Percentiles rank a stretch among this genome's conserved stretches.
phyloP scores from a whole-genome alignment of 306 rosid species.

The Vachellia collinsii region DNA sequence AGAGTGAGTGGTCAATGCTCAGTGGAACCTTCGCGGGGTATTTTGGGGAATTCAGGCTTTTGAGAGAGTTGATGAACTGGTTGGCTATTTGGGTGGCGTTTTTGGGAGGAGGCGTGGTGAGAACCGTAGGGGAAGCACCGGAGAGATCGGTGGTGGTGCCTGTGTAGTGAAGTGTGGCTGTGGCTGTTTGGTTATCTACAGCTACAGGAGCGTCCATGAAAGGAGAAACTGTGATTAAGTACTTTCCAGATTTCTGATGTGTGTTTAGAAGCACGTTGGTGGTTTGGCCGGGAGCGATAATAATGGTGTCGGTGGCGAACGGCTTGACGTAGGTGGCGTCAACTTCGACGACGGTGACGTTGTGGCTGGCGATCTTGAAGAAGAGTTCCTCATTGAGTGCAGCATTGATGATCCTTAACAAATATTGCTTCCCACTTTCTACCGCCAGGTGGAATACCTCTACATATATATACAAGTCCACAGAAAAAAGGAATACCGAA shows the following conservation, averaged over 20 bases:
- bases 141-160: slow-evolving; percentile 36
- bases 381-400: neutral
- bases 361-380: slow-evolving; percentile 4
- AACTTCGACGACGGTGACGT: neutral
- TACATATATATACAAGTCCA: neutral
- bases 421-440: neutral
- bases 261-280: neutral
- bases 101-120: slow-evolving; percentile 61
- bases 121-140: neutral
- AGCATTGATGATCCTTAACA: neutral
- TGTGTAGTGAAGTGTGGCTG: slow-evolving; percentile 63
- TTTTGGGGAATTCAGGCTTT: slow-evolving; percentile 63
- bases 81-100: slow-evolving; percentile 63
- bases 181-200: slow-evolving; percentile 68
- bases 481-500: too few relatives aligned
- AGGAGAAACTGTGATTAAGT: slow-evolving; percentile 65
- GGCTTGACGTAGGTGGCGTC: neutral
- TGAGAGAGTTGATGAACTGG: slow-evolving; percentile 55
- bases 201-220: slow-evolving; percentile 74
- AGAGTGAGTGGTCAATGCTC: neutral
- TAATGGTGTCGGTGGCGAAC: neutral
- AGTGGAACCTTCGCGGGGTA: neutral
- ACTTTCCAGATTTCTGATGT: slow-evolving; percentile 47
- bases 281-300: neutral
- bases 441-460: neutral